These are phyloP conservation scores for Brassica hybrid DNA, from an alignment of 441 rosid species.

Conservation along the genomic window DNA sequence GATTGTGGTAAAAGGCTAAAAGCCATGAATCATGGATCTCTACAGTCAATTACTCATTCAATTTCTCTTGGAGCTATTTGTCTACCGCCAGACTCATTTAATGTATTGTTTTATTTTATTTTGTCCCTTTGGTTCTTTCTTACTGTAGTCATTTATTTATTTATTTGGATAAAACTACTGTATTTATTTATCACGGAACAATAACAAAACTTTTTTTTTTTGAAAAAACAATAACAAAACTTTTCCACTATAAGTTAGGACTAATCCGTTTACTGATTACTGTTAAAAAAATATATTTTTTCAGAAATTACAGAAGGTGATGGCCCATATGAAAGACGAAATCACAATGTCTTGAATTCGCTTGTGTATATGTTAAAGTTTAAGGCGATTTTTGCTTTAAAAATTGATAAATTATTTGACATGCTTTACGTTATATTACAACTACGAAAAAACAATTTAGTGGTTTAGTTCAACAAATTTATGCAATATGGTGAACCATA, in stretches of 20 bases:
- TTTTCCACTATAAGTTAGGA: conserved; percentile 2
- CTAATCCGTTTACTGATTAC: not conserved
- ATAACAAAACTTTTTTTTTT: not conserved
- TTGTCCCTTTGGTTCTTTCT: conserved; percentile 4
- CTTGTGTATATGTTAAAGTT: not conserved
- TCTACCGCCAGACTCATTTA: conserved; percentile 37
- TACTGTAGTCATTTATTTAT: not conserved
- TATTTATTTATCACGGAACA: conserved; percentile 2
- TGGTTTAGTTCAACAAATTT: not conserved
- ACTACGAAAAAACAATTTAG: not conserved
- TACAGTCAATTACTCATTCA: conserved; percentile 35
- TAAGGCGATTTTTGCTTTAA: not conserved
- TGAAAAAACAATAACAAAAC: not conserved
- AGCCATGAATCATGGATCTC: conserved; percentile 46
- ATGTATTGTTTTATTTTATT: conserved; percentile 18
- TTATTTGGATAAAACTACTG: not conserved
- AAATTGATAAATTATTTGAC: not conserved
- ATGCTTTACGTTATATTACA: not conserved
- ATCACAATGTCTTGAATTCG: not conserved
- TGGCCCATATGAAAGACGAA: not conserved
- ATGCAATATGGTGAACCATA: not conserved
- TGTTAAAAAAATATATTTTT: not conserved
- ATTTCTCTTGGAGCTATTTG: conserved; percentile 41
- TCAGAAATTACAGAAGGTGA: not conserved
- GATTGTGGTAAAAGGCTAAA: conserved; percentile 43